Percentiles rank a stretch among this genome's conserved stretches.
phyloP scores from a whole-genome alignment of 805 yeast genomes.

The Osmozyma mogii region DNA sequence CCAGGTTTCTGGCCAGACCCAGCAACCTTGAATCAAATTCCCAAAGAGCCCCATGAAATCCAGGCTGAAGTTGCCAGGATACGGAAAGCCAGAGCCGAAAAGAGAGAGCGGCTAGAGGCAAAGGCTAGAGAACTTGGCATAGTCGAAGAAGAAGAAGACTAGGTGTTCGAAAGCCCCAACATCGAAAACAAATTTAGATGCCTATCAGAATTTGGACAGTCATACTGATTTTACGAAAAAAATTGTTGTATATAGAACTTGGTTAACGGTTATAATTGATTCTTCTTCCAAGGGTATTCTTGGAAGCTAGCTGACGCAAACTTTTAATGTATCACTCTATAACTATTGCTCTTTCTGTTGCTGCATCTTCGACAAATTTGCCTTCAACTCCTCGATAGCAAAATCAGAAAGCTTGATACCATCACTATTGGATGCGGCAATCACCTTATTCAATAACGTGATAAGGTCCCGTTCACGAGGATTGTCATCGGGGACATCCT shows the following conservation, averaged over 20 bases:
- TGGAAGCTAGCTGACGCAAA: too few species aligned
- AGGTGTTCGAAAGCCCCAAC: slow-evolving; percentile 11
- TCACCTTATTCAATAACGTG: slow-evolving; percentile 9
- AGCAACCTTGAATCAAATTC: slow-evolving; percentile 79
- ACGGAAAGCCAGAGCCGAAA: slow-evolving; percentile 65
- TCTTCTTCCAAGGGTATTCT: too few species aligned
- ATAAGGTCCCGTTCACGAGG: slow-evolving; percentile 1
- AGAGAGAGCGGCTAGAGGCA: slow-evolving; percentile 65
- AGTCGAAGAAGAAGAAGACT: slow-evolving; percentile 30
- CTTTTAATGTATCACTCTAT: too few species aligned
- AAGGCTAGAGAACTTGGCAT: slow-evolving; percentile 66
- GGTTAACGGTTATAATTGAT: too few species aligned
- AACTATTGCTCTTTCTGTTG: too few species aligned
- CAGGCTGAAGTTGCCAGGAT: slow-evolving; percentile 87
- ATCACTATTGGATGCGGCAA: slow-evolving; percentile 15
- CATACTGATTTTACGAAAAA: too few species aligned
- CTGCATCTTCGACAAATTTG: slow-evolving; percentile 14
- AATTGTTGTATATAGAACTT: too few species aligned
- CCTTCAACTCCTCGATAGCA: slow-evolving; percentile 21
- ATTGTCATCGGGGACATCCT: background rate
- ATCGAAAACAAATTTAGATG: slow-evolving; percentile 2
- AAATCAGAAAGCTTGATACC: slow-evolving; percentile 11
- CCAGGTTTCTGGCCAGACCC: slow-evolving; percentile 99
- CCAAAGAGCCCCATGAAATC: slow-evolving; percentile 88
- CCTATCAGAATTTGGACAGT: slow-evolving; percentile 5